Evolutionary conservation across 2,329 filamentous ascomycete genomes (phyloP).

Genomic region (Cordyceps cateniannulata): DNA sequence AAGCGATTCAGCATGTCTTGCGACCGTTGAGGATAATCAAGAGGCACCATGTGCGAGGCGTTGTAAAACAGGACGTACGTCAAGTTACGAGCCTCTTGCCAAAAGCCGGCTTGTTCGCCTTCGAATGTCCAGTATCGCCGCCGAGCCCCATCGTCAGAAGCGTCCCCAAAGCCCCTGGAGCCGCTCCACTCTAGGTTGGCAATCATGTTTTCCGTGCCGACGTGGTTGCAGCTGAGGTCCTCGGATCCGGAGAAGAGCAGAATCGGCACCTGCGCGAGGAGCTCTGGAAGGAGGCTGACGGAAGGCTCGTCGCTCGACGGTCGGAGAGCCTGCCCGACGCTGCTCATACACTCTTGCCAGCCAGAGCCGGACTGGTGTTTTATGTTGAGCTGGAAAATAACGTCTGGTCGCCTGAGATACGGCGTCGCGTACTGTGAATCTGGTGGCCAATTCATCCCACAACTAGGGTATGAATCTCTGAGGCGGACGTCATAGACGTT

Average conservation of each 20-base stretch:
- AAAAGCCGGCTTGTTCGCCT: neutral
- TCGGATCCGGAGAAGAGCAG: neutral
- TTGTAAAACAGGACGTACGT: neutral
- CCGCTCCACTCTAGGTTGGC: neutral
- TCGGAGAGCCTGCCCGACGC: neutral
- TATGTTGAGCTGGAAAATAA: neutral
- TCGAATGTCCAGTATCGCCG: neutral
- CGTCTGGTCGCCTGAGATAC: neutral
- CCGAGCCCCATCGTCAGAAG: too few species aligned
- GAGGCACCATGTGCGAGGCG: neutral
- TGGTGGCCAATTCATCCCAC: neutral
- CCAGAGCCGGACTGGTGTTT: neutral
- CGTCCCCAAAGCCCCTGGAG: neutral
- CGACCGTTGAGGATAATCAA: neutral
- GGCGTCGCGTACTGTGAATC: neutral
- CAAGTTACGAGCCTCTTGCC: neutral
- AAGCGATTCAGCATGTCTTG: neutral
- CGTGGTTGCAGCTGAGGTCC: neutral
- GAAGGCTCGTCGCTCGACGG: neutral
- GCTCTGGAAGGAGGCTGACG: neutral
- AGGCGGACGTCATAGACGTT: neutral
- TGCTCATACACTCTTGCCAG: neutral
- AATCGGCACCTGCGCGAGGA: neutral
- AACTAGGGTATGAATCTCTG: neutral
- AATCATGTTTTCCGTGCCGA: neutral